Evolutionary conservation across 176 grass and related monocot genomes (phyloP), one percentile per base, ranked within the genome.

Genomic region (Coix lacrymajobi): DNA sequence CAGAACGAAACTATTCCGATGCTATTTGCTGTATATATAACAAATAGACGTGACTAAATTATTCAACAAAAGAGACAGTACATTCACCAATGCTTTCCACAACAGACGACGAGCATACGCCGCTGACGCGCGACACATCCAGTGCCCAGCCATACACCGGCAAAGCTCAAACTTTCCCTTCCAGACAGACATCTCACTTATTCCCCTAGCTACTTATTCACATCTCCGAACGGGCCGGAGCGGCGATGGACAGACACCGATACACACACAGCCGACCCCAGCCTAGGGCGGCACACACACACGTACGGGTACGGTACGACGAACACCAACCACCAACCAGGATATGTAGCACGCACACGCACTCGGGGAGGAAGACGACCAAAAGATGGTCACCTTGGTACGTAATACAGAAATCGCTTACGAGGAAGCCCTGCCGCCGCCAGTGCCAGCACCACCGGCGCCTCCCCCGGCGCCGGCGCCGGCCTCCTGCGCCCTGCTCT

Each of bases 401-500:
- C n/a, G n/a, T n/a, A n/a, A n/a, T n/a, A n/a, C n/a, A n/a, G n/a
- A n/a, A n/a, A n/a, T n/a, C n/a, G n/a, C 36, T 85, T 71, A 89
- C 14, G 87, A 89, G 10, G 87, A 81, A 26, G 63, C 63, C 87
- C 54, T 85, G 20, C 51, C 11, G 41, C 69, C 62, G 7, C 24
- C 69, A 5, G 38, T 15, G 5, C 31, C 32, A 26, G 40, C 15
- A 45, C 63, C 15, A 45, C 63, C 73, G 9, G 6, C 8, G 7
- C 66, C 81, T 0, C 75, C 74, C 0, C 49, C 63, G 2, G n/a
- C 79, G 1, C 52, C 75, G 67, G 16, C 87, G 0, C 17, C 30
- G 7, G 57, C 60, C 29, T 86, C 87, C 73, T 95, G 87, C 26
- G 87, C 84, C 85, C 81, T 92, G 79, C 85, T 79, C 90, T 95